Base-by-base conservation (phyloP, 495 filamentous ascomycete genomes). In the Monascus purpureus region DNA sequence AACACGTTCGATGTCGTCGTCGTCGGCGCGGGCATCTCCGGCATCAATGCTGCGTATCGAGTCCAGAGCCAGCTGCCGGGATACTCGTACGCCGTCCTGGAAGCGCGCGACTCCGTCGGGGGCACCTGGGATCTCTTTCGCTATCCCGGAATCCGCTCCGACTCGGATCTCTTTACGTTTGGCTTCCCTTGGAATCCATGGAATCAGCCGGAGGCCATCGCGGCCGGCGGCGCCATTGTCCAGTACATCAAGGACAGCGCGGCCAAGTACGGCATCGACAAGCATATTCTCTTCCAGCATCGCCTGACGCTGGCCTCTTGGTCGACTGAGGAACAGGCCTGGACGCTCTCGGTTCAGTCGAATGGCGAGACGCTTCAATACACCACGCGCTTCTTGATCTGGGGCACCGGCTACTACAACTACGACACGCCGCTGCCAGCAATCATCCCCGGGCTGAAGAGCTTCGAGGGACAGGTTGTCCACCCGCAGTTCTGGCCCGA, bases 61-160 rank as follows among this genome's bases (percentile, higher is more conserved):
- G 41, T 88, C 0, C 77, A 82, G 44, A 58, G 61, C 1, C 52
- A 71, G 37, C 59, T 17, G 8, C 73, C 80, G 0, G 41, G 61
- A 26, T 52, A 57, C 31, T 59, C 41, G 35, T 81, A 72, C 45
- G 57, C 68, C 22, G 65, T 85, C 33, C 61, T 83, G 17, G 78
- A 83, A 48, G 56, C 63, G 2, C 70, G 77, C 22, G 43, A 55
- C 29, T 55, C 52, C 2, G 55, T 82, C 4, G 78, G 78, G 8
- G 78, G 78, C 1, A 85, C 78, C 1, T 82, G 77, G 77, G 70
- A 73, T 45, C 66, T 82, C 24, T 83, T 79, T 56, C 67, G 64
- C 18, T 84, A 81, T 32, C 77, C 78, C 6, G 77, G 78, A 0
- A 65, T 76, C 28, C 72, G 76, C 32, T 75, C 73, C 25, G 77